A percentile compares a stretch with the other conserved stretches of the same genome.
Evolutionary conservation across 2,329 filamentous ascomycete species (phyloP).

Genomic region (Alternaria burnsii): DNA sequence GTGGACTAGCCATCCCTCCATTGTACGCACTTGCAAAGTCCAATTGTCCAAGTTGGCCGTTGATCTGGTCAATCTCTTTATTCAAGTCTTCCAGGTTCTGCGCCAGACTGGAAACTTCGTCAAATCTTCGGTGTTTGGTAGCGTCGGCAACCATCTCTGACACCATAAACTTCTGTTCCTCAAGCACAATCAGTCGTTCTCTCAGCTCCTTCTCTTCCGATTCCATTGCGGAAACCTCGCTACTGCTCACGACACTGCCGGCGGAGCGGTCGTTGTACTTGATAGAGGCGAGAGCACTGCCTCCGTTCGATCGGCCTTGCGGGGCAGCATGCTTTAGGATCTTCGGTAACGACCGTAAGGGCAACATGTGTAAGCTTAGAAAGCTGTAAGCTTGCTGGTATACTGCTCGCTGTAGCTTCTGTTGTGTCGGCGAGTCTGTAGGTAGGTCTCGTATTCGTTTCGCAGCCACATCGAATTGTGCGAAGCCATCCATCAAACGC

Average conservation of each 20-base stretch:
- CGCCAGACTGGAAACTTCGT: slow-evolving; percentile 82
- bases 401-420: slow-evolving; percentile 79
- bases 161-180: slow-evolving; percentile 92
- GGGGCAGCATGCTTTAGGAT: slow-evolving; percentile 65
- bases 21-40: slow-evolving; percentile 67
- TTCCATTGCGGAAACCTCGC: slow-evolving; percentile 73
- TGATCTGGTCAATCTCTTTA: slow-evolving; percentile 75
- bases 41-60: slow-evolving; percentile 70
- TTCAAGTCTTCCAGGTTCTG: slow-evolving; percentile 85
- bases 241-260: slow-evolving; percentile 64
- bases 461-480: slow-evolving; percentile 84
- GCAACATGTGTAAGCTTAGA: slow-evolving; percentile 88
- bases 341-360: slow-evolving; percentile 67
- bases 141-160: slow-evolving; percentile 83
- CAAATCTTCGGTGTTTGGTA: slow-evolving; percentile 78
- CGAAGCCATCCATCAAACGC: slow-evolving; percentile 85
- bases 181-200: slow-evolving; percentile 81
- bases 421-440: slow-evolving; percentile 75
- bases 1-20: slow-evolving; percentile 34
- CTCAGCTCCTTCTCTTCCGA: slow-evolving; percentile 83
- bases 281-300: slow-evolving; percentile 65
- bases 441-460: slow-evolving; percentile 81
- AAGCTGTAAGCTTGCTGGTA: slow-evolving; percentile 85
- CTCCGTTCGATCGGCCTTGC: slow-evolving; percentile 53
- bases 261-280: slow-evolving; percentile 64